Base-by-base conservation (phyloP, 2,329 filamentous ascomycete genomes). In the Cytospora leucostoma region DNA sequence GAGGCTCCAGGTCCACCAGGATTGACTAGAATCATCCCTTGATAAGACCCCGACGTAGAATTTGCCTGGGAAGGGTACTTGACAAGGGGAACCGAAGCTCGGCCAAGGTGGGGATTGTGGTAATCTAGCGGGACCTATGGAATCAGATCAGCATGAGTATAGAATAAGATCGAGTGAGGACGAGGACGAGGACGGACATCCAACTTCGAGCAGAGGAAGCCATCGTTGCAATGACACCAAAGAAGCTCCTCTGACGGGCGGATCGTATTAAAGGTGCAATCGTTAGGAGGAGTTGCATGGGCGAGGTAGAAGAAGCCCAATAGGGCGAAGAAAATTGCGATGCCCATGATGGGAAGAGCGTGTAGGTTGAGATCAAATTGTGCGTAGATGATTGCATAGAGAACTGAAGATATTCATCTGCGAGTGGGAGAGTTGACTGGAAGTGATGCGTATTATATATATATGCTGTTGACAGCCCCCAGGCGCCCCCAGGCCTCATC, bases 141-240 rank as follows among this genome's bases (percentile, higher is more conserved):
- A 32, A 8, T 4, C 11, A 38, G 49, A n/a, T 60, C 27, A 60
- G 35, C 49, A 37, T 60, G 49, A 1, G 21, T 21, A 7, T 38
- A 15, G 49, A 53, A 32, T n/a, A 17, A 7, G 21, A 37, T 27
- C 37, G 10, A 5, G 7, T 12, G 37, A 35, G 11, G 21, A 60
- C 57, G n/a, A n/a, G n/a, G n/a, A n/a, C n/a, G n/a, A n/a, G n/a
- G n/a, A n/a, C n/a, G 7, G 38, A 70, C 63, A 37, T 70, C 66
- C 15, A 72, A 59, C 27, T 67, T 67, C 7, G 71, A 67, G 57
- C 70, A 72, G 44, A 70, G 61, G 47, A 70, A 71, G 0, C 47
- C 57, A 12, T 65, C 59, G 54, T 68, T 66, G 44, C 71, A 72
- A 7, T 56, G 50, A 51, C 68, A 66, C 71, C 70, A 72, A 47